Evolutionary conservation across 352 stramenopile genomes (phyloP), one percentile per base, ranked within the genome.

Genomic region (Sclerospora graminicola): DNA sequence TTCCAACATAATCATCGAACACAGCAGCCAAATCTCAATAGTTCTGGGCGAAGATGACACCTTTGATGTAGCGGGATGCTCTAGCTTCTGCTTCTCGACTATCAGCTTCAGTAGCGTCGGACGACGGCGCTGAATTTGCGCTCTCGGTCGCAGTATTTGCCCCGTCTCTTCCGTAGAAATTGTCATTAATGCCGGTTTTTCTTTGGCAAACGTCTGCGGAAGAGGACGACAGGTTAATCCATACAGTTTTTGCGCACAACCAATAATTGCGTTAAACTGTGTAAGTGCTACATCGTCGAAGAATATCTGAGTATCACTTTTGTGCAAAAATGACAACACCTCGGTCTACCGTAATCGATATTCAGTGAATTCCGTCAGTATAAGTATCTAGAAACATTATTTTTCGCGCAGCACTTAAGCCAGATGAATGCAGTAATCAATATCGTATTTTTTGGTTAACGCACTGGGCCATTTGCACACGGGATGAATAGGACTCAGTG

Each of bases 201-300:
- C 0, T 21, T 63, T 34, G 3, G 13, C n/a, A 45, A 50, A 31
- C 8, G 35, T 20, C 15, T 59, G 41, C 9, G 27, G 13, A 5
- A 48, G 38, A 19, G 36, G 8, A 10, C 63, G 56, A 30, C 62
- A 36, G 1, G 44, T 18, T 8, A 57, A 47, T 11, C 57, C 60
- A 36, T 89, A 67, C 1, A 81, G 50, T 47, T 85, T 84, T 7
- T 59, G 57, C 0, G 73, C 63, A 14, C 76, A 72, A 8, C 60
- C 63, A 40, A 90, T 84, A 42, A 90, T 88, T 9, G 79, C 79
- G 45, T 87, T 90, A 10, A 90, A 58, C 37, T 90, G 79, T 16
- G 72, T 84, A 20, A 79, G 61, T 15, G 79, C 73, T 19, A 90
- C 75, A 44, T 90, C 79, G 51, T 90, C 79, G 43, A 90, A 90